These are phyloP conservation scores for Yamadazyma phyllophila DNA, from an alignment of 805 yeast species.

Conservation along the genomic window DNA sequence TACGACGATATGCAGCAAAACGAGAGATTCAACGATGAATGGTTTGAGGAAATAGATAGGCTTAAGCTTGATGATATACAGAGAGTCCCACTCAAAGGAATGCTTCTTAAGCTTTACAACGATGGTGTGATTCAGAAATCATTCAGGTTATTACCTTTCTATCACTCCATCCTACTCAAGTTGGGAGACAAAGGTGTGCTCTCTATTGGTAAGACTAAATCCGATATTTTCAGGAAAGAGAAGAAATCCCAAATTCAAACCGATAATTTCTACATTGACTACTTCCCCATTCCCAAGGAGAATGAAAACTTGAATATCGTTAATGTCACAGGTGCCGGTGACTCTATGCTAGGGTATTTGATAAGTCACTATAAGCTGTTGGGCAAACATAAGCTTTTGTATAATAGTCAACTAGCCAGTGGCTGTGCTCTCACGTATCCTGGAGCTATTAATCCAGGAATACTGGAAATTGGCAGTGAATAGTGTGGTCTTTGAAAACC, in stretches of 20 bases:
- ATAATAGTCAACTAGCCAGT: conserved; percentile 41
- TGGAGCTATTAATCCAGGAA: conserved; percentile 26
- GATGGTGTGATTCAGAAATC: conserved; percentile 63
- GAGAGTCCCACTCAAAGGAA: conserved; percentile 26
- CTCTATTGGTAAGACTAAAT: conserved; percentile 17
- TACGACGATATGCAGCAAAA: conserved; percentile 45
- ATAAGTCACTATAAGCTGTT: conserved; percentile 26
- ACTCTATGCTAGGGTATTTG: conserved; percentile 68
- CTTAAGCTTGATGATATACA: conserved; percentile 42
- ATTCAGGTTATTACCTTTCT: conserved; percentile 69
- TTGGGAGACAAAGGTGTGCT: conserved; percentile 66
- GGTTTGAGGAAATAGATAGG: conserved; percentile 75
- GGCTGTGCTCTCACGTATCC: conserved; percentile 23
- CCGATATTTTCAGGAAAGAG: conserved; percentile 25
- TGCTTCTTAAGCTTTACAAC: conserved; percentile 24
- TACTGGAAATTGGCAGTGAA: conserved; percentile 9
- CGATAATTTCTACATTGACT: conserved; percentile 61
- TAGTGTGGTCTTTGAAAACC: no score
- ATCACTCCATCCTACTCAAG: conserved; percentile 65
- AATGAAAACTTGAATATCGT: conserved; percentile 34
- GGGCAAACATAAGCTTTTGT: conserved; percentile 23
- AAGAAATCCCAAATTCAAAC: conserved; percentile 16
- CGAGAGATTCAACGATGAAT: conserved; percentile 48
- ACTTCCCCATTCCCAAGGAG: conserved; percentile 47
- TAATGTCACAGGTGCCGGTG: conserved; percentile 90